phyloP scores from a whole-genome alignment of 352 stramenopile species.

The Globisporangium spiculum region DNA sequence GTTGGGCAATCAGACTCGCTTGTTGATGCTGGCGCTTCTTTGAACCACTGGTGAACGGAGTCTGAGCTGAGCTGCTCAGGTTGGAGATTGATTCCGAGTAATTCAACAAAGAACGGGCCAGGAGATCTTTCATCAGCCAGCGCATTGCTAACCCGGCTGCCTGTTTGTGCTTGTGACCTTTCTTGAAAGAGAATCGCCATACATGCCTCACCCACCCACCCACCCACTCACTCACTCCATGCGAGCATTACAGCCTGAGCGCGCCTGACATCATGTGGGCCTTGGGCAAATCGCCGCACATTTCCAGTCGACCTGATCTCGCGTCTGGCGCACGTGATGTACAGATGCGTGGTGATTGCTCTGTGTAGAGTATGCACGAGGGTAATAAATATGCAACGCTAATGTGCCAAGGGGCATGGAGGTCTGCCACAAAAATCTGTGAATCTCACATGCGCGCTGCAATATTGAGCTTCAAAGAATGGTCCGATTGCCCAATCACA shows the following conservation, averaged over 20 bases:
- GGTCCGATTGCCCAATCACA: not conserved
- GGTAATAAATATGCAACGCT: not conserved
- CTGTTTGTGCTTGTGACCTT: not conserved
- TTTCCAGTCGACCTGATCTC: not conserved
- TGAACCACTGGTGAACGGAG: conserved; percentile 2
- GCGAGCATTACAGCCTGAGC: not conserved
- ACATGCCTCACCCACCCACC: not conserved
- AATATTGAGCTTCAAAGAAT: not conserved
- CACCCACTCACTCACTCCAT: not conserved
- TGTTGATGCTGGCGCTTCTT: conserved; percentile 11
- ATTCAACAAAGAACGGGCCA: not conserved
- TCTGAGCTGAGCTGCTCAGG: conserved; percentile 10
- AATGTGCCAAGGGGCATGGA: not conserved
- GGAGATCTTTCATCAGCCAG: not conserved
- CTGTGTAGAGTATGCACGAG: not conserved
- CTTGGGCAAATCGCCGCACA: not conserved
- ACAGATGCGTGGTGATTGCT: not conserved
- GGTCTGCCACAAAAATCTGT: not conserved
- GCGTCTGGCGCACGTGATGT: not conserved
- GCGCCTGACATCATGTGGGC: not conserved
- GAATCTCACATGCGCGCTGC: not conserved
- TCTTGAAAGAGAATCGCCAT: not conserved
- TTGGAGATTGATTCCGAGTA: conserved; percentile 5
- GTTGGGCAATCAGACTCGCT: not conserved
- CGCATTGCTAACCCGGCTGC: not conserved